phyloP scores from a whole-genome alignment of 2,329 filamentous ascomycete genomes.

The Neoscytalidium dimidiatum region DNA sequence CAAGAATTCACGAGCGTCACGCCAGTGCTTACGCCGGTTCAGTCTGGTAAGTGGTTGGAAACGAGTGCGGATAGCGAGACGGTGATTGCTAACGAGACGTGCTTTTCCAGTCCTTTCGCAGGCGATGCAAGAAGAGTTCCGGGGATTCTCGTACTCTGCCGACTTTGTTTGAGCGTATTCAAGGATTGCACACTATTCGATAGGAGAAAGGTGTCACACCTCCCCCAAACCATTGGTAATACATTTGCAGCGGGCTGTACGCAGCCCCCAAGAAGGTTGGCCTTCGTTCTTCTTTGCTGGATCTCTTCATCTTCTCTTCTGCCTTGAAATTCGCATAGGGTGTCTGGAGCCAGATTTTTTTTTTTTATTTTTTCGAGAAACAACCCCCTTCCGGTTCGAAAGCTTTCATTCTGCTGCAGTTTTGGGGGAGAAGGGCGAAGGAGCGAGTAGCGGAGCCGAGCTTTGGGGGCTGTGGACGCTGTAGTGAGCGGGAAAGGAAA shows the following conservation, averaged over 20 bases:
- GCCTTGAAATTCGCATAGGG: slow-evolving; percentile 9
- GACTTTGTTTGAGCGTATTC: slow-evolving; percentile 65
- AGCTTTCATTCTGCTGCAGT: slow-evolving; percentile 8
- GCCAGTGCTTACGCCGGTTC: slow-evolving; percentile 92
- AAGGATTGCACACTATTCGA: neutral
- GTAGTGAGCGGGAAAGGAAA: neutral
- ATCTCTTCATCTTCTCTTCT: neutral
- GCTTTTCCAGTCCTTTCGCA: slow-evolving; percentile 83
- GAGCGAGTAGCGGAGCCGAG: neutral
- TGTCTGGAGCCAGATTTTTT: slow-evolving; percentile 17
- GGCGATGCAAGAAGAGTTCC: slow-evolving; percentile 99
- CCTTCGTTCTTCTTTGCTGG: slow-evolving; percentile 10
- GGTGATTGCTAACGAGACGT: slow-evolving; percentile 25
- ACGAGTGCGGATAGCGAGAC: neutral
- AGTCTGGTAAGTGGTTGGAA: slow-evolving; percentile 73
- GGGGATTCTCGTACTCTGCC: slow-evolving; percentile 95
- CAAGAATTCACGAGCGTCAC: slow-evolving; percentile 98
- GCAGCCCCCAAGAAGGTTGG: slow-evolving; percentile 1
- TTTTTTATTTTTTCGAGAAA: no score
- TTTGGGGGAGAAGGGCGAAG: neutral
- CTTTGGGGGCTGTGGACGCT: no score
- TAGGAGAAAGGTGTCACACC: no score
- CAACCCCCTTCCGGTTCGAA: slow-evolving; percentile 6
- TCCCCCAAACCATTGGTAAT: slow-evolving; percentile 14
- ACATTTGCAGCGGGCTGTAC: neutral